Conservation (phyloP, 2,329 filamentous ascomycete genomes). For the Fusarium hainanense region DNA sequence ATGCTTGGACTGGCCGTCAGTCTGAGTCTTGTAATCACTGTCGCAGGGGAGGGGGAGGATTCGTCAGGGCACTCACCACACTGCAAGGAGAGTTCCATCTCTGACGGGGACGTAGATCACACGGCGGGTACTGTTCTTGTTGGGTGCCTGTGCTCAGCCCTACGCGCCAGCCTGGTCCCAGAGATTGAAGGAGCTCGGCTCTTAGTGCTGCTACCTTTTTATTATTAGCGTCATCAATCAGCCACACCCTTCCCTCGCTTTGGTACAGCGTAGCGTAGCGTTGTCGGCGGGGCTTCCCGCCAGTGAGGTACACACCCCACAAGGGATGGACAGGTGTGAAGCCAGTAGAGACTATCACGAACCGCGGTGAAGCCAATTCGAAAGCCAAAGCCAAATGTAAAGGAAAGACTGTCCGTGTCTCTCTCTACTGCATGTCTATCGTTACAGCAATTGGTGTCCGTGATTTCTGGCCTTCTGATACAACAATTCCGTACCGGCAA, state of each 20-base stretch:
- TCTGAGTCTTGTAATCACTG: conserved; percentile 25
- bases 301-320: conserved; percentile 37
- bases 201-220: conserved; percentile 40
- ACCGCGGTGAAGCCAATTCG: conserved; percentile 35
- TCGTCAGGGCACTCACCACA: background rate
- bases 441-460: background rate
- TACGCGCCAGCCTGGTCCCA: conserved; percentile 39
- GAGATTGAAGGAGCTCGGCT: conserved; percentile 24
- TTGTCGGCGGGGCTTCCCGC: conserved; percentile 40
- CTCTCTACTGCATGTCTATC: background rate
- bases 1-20: conserved; percentile 27
- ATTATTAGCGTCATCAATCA: conserved; percentile 43
- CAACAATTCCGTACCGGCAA: background rate
- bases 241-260: conserved; percentile 41
- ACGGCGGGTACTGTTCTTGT: conserved; percentile 5
- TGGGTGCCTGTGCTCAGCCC: conserved; percentile 45
- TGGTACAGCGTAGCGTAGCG: conserved; percentile 2
- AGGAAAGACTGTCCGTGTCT: conserved; percentile 3
- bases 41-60: conserved; percentile 22
- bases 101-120: conserved; percentile 12
- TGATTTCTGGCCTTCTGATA: background rate
- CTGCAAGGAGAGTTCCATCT: conserved; percentile 29
- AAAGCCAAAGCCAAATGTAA: background rate
- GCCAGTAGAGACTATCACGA: conserved; percentile 14
- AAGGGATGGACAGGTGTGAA: conserved; percentile 11